Evolutionary conservation across 192 early-diverging fungal genomes (phyloP).

Genomic region (Coemansia javaensis): DNA sequence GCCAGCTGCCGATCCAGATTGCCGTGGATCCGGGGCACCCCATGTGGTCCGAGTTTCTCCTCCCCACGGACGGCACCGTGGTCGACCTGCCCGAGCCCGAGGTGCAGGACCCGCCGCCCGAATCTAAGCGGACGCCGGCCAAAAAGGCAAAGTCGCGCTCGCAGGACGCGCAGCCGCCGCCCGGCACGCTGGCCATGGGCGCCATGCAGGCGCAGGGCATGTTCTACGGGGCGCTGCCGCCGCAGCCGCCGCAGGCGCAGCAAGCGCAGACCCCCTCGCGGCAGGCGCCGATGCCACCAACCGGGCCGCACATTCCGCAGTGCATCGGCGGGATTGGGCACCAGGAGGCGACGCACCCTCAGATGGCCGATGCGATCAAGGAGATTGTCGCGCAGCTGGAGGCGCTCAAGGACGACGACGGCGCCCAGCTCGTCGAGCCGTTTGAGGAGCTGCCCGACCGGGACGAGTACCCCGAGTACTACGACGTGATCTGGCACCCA

Average conservation of each 20-base stretch:
- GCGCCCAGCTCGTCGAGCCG: slow-evolving; percentile 64
- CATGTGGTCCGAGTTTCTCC: slow-evolving; percentile 46
- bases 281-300: neutral
- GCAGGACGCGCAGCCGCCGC: neutral
- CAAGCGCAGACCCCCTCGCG: neutral
- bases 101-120: slow-evolving; percentile 5
- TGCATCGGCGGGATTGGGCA: slow-evolving; percentile 49
- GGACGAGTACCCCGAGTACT: slow-evolving; percentile 88
- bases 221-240: neutral
- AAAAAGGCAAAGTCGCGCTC: slow-evolving; percentile 14
- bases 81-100: slow-evolving; percentile 37
- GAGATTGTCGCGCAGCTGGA: slow-evolving; percentile 34
- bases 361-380: slow-evolving; percentile 39
- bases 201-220: neutral
- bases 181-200: neutral
- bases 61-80: slow-evolving; percentile 41
- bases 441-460: slow-evolving; percentile 74
- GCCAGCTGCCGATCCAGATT: slow-evolving; percentile 76
- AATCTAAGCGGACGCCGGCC: slow-evolving; percentile 14
- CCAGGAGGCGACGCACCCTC: slow-evolving; percentile 28
- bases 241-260: neutral
- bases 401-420: slow-evolving; percentile 30
- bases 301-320: slow-evolving; percentile 31
- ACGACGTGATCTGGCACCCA: slow-evolving; percentile 74
- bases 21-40: slow-evolving; percentile 59